Evolutionary conservation across 2,329 filamentous ascomycete species (phyloP), one percentile per base, ranked within the genome.

Genomic region (Dactylellina leptospora): DNA sequence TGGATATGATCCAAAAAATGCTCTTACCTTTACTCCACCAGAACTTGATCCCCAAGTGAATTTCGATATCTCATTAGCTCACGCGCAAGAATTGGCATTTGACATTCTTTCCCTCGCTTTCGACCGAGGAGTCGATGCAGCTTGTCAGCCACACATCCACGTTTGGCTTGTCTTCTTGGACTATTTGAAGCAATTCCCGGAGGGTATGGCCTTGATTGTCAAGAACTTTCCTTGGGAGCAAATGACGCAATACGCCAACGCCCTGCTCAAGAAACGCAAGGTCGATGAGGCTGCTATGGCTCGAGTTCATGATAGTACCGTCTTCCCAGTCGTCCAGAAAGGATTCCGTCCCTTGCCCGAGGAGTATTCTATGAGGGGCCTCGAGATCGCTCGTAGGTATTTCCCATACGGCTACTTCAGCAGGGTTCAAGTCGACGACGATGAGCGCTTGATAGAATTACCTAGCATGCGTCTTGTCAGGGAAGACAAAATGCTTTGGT

Each of bases 361-460:
- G 51, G 90, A 92, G 71, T 90, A 86, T 74, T 82, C 85, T 0
- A 83, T 91, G 61, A 82, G 87, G 0, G 89, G 89, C 0, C 80
- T 90, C 1, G 78, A 87, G 1, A 90, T 86, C 81, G 81, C 83
- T 0, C 82, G 86, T 1, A 81, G 82, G 9, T 88, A 88, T 62
- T 87, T 85, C 58, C 87, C 87, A 0, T 62, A 53, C 11, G 60
- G 58, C 1, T 64, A 72, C 20, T 72, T 70, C n/a, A 59, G 38
- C n/a, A 51, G 44, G 20, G 56, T 70, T 0, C 83, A 84, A 66
- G 82, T 87, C 3, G 87, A 90, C 23, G 88, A 90, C n/a, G 86
- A 89, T 9, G 88, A 90, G 71, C 84, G 87, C 42, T 84, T 84
- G 13, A 84, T 90, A 47, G 88, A 90, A 75, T 79, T 85, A 0